phyloP scores from a whole-genome alignment of 2,329 filamentous ascomycete genomes.

The Talaromyces sp. region DNA sequence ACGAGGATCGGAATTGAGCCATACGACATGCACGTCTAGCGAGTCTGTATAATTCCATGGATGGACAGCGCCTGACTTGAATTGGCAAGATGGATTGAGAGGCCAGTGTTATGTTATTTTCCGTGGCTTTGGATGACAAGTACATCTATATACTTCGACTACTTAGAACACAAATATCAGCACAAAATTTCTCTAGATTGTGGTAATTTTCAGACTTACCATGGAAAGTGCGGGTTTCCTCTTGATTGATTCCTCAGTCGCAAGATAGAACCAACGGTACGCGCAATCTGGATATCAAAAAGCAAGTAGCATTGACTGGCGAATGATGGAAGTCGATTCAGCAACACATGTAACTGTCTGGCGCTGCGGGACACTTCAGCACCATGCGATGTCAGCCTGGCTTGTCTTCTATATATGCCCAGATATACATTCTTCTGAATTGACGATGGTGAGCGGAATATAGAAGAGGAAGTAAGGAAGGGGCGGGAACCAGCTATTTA shows the following conservation, averaged over 20 bases:
- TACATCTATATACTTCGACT: neutral
- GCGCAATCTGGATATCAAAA: no score
- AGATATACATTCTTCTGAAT: neutral
- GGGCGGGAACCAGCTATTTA: neutral
- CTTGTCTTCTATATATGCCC: neutral
- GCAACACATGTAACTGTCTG: no score
- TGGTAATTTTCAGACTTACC: neutral
- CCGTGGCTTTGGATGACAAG: no score
- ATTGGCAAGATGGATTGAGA: no score
- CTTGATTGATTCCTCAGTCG: neutral
- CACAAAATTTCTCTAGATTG: neutral
- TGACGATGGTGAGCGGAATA: neutral
- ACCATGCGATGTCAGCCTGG: no score
- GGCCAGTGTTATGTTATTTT: no score
- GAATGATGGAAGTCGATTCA: no score
- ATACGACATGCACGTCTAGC: neutral
- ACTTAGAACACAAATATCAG: neutral
- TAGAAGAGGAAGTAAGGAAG: neutral
- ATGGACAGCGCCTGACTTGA: no score
- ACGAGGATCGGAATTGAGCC: neutral
- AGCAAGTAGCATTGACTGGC: no score
- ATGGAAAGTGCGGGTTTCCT: neutral
- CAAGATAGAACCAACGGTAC: no score
- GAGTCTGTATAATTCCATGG: no score
- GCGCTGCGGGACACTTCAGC: no score